Evolutionary conservation across 257 asterid species (phyloP).

Genomic region (Euphrasia confusa): DNA sequence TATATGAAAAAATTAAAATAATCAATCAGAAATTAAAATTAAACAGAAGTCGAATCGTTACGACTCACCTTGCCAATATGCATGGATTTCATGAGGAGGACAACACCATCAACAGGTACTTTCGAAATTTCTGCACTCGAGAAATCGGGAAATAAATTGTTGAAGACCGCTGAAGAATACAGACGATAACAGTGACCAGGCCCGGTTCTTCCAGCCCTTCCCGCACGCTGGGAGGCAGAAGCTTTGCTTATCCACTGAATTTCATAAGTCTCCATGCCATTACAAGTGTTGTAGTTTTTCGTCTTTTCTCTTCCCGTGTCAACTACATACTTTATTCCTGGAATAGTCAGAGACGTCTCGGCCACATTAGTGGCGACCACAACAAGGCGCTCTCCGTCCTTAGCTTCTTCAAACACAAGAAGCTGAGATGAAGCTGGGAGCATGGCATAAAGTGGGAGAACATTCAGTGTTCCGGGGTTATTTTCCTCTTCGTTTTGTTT

Average conservation of each 20-base stretch:
- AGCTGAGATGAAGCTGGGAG: conserved; percentile 95
- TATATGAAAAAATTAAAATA: conserved; percentile 14
- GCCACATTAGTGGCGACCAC: conserved; percentile 97
- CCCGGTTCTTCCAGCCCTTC: conserved; percentile 95
- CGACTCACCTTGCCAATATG: conserved; percentile 67
- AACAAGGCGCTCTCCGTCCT: conserved; percentile 76
- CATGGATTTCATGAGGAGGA: conserved; percentile 93
- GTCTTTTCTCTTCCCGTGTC: conserved; percentile 94
- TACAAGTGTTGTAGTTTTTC: conserved; percentile 69
- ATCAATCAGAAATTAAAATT: not conserved
- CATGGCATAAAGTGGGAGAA: conserved; percentile 93
- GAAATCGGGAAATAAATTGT: conserved; percentile 58
- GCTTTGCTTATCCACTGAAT: conserved; percentile 97
- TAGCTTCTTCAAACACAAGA: conserved; percentile 71
- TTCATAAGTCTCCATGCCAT: conserved; percentile 80
- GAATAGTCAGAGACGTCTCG: conserved; percentile 95
- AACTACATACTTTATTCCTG: conserved; percentile 86
- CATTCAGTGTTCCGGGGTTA: conserved; percentile 47
- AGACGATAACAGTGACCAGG: conserved; percentile 98
- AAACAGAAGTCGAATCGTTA: not conserved
- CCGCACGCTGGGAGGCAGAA: conserved; percentile 93
- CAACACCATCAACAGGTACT: conserved; percentile 94
- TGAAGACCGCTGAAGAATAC: conserved; percentile 84
- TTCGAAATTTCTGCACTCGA: conserved; percentile 79
- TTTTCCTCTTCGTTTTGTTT: conserved; percentile 21